phyloP scores from a whole-genome alignment of 2,329 filamentous ascomycete species.

The Blastomyces parvus region DNA sequence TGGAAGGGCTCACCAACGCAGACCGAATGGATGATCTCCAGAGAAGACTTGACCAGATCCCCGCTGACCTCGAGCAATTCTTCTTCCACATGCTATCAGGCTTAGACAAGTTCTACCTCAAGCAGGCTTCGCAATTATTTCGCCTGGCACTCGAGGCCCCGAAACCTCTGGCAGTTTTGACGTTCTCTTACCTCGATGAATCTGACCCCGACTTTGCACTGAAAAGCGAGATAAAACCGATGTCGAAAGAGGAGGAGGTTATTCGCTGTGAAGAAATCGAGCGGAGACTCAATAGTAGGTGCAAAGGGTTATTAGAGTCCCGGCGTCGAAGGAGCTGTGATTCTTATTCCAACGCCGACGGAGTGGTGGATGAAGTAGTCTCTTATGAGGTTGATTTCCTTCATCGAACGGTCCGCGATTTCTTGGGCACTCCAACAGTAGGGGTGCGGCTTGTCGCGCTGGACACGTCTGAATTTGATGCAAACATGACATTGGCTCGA shows the following conservation, averaged over 20 bases:
- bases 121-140: conserved; percentile 15
- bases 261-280: conserved; percentile 13
- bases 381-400: conserved; percentile 7
- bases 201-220: conserved; percentile 7
- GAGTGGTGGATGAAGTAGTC: background rate
- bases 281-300: conserved; percentile 16
- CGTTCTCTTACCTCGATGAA: conserved; percentile 10
- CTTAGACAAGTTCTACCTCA: conserved; percentile 15
- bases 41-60: conserved; percentile 15
- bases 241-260: conserved; percentile 5
- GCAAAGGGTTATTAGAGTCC: conserved; percentile 16
- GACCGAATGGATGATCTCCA: conserved; percentile 18
- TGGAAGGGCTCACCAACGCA: conserved; percentile 17
- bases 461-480: background rate
- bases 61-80: conserved; percentile 17
- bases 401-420: conserved; percentile 11
- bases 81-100: conserved; percentile 17
- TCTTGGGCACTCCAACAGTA: conserved; percentile 8
- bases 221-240: background rate
- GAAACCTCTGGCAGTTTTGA: conserved; percentile 10
- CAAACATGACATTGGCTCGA: conserved; percentile 2
- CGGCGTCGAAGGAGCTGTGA: background rate
- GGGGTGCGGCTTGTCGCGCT: background rate
- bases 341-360: background rate
- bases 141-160: conserved; percentile 3